phyloP scores from a whole-genome alignment of 768 basidiomycete genomes.

The Trametes maxima region DNA sequence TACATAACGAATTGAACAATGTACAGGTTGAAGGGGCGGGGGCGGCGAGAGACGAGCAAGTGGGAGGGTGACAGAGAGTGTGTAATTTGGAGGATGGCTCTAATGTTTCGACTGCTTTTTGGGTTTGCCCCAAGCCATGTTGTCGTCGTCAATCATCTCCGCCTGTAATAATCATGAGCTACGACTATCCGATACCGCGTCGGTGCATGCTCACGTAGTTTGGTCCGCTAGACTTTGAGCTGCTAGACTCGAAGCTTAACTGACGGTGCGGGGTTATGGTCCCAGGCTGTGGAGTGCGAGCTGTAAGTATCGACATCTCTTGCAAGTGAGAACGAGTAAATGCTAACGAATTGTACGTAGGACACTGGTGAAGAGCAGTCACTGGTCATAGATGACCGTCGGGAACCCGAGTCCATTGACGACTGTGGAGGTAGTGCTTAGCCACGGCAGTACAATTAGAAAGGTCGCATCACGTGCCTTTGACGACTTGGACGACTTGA shows the following conservation, averaged over 20 bases:
- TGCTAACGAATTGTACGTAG: conserved; percentile 12
- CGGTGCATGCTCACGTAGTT: conserved; percentile 8
- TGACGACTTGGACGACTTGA: conserved; percentile 15
- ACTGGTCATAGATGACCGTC: conserved; percentile 11
- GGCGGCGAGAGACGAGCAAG: neutral
- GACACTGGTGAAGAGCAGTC: conserved; percentile 14
- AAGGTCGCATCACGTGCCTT: neutral
- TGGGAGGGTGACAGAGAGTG: neutral
- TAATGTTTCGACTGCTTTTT: conserved; percentile 17
- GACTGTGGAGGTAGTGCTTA: neutral
- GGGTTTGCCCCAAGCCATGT: conserved; percentile 35
- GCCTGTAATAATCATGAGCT: conserved; percentile 22
- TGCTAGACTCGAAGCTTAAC: neutral
- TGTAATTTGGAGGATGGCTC: neutral
- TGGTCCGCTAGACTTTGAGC: neutral
- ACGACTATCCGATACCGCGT: neutral
- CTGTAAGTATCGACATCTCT: neutral
- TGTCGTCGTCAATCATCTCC: conserved; percentile 37
- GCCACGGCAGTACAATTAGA: neutral
- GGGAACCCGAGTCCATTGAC: conserved; percentile 5
- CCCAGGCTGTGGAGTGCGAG: conserved; percentile 1
- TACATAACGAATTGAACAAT: no score
- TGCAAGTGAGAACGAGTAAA: neutral
- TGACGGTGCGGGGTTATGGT: conserved; percentile 1
- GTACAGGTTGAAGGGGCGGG: neutral